Evolutionary conservation across 495 filamentous ascomycete genomes (phyloP).

Genomic region (Aspergillus carlsbadensis): DNA sequence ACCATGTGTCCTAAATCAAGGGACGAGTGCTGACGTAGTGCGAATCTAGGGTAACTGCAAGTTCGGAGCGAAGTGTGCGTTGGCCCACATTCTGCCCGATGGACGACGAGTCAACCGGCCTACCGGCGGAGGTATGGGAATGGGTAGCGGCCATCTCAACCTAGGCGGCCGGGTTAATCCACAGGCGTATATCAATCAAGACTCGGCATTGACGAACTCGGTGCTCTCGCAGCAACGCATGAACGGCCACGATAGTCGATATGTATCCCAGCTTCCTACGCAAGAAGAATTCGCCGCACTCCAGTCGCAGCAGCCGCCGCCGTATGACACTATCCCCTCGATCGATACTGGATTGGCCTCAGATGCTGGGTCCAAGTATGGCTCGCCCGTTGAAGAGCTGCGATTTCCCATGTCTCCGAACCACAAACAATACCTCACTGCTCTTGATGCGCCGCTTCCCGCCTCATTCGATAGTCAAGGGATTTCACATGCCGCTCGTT

Average conservation of each 20-base stretch:
- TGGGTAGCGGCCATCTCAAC: slow-evolving; percentile 57
- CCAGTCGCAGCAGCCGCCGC: slow-evolving; percentile 39
- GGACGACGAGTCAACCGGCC: slow-evolving; percentile 82
- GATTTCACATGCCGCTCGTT: slow-evolving; percentile 84
- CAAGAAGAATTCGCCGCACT: slow-evolving; percentile 47
- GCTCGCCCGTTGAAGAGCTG: slow-evolving; percentile 80
- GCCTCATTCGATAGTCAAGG: slow-evolving; percentile 97
- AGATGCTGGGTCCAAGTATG: slow-evolving; percentile 75
- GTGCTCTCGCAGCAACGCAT: slow-evolving; percentile 70
- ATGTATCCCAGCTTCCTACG: slow-evolving; percentile 33
- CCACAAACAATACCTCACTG: slow-evolving; percentile 60
- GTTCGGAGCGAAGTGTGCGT: slow-evolving; percentile 94
- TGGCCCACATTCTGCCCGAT: slow-evolving; percentile 92
- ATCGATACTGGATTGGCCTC: slow-evolving; percentile 81
- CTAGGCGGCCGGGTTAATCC: slow-evolving; percentile 73
- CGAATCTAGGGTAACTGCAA: slow-evolving; percentile 89
- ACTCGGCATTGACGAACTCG: slow-evolving; percentile 80
- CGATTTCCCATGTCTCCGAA: slow-evolving; percentile 71
- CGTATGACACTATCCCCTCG: slow-evolving; percentile 61
- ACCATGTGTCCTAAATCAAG: too few relatives aligned
- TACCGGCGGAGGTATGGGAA: slow-evolving; percentile 38
- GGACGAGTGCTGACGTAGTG: slow-evolving; percentile 1
- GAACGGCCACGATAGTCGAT: slow-evolving; percentile 47
- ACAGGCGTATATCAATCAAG: slow-evolving; percentile 59
- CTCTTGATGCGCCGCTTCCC: slow-evolving; percentile 91